Conservation (phyloP, 768 basidiomycete species). For the Asterophora parasitica region DNA sequence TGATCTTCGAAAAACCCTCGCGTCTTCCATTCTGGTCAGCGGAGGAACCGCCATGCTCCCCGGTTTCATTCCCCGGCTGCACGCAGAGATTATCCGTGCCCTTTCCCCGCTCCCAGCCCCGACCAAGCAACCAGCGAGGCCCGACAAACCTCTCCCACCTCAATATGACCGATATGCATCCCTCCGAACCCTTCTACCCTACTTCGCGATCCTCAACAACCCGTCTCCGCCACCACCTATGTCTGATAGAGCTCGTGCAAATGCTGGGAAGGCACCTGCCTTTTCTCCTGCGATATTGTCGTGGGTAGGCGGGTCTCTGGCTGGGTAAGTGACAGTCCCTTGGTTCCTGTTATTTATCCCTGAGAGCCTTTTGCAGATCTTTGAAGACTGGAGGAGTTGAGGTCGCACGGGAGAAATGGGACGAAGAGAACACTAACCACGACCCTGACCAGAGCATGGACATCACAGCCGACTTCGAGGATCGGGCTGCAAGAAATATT, state of each 20-base stretch:
- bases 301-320: slow-evolving; percentile 93
- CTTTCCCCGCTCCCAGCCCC: slow-evolving; percentile 37
- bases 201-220: slow-evolving; percentile 83
- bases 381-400: slow-evolving; percentile 86
- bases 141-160: slow-evolving; percentile 37
- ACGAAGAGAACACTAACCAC: slow-evolving; percentile 54
- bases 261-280: slow-evolving; percentile 82
- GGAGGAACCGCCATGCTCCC: slow-evolving; percentile 93
- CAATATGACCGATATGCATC: slow-evolving; percentile 70
- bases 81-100: slow-evolving; percentile 65
- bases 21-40: slow-evolving; percentile 77
- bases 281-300: slow-evolving; percentile 77
- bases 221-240: slow-evolving; percentile 54
- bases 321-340: slow-evolving; percentile 60
- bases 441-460: slow-evolving; percentile 40
- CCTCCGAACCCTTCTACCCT: slow-evolving; percentile 64
- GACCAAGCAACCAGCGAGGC: slow-evolving; percentile 30
- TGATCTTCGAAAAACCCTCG: slow-evolving; percentile 82
- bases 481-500: slow-evolving; percentile 35
- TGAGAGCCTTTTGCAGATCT: slow-evolving; percentile 40
- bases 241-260: slow-evolving; percentile 48
- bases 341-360: neutral
- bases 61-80: slow-evolving; percentile 88
- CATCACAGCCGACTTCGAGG: slow-evolving; percentile 28
- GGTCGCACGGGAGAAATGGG: slow-evolving; percentile 81